Evolutionary conservation across 768 basidiomycete species (phyloP).

Genomic region (Crassisporium funariophilum): DNA sequence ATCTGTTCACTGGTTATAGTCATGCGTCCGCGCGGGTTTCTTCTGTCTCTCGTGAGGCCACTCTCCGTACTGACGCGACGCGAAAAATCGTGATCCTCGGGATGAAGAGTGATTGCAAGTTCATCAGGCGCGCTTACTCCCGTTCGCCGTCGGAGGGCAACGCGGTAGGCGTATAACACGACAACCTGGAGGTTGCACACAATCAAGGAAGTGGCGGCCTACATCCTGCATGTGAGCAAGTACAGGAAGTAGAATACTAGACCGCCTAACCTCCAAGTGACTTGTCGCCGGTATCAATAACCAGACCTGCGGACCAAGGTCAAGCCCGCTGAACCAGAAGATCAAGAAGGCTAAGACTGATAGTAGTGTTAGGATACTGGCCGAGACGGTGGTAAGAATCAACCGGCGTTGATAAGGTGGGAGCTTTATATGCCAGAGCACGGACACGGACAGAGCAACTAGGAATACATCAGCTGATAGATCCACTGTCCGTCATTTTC

Average conservation of each 20-base stretch:
- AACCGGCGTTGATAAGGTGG: conserved; percentile 21
- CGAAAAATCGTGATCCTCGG: no score
- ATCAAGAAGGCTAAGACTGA: conserved; percentile 18
- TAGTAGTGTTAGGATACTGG: conserved; percentile 21
- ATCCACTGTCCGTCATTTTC: conserved; percentile 16
- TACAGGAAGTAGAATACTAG: background rate
- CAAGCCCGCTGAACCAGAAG: conserved; percentile 14
- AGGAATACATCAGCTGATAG: conserved; percentile 24
- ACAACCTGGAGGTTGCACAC: conserved; percentile 28
- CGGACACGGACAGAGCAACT: conserved; percentile 21
- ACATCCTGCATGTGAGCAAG: background rate
- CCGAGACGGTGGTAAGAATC: conserved; percentile 23
- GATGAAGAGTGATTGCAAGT: no score
- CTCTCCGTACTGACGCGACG: no score
- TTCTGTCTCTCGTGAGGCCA: no score
- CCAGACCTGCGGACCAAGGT: conserved; percentile 6
- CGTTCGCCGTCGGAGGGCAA: no score
- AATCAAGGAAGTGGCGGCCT: conserved; percentile 21
- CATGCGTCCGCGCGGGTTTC: no score
- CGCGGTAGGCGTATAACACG: conserved; percentile 1
- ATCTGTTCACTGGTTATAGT: no score
- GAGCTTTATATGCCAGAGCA: conserved; percentile 24
- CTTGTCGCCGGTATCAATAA: conserved; percentile 11
- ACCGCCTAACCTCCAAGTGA: conserved; percentile 24
- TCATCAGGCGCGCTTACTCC: no score